Evolutionary conservation across 1,284 basidiomycete species (phyloP).

Genomic region (Pseudozyma sp.): DNA sequence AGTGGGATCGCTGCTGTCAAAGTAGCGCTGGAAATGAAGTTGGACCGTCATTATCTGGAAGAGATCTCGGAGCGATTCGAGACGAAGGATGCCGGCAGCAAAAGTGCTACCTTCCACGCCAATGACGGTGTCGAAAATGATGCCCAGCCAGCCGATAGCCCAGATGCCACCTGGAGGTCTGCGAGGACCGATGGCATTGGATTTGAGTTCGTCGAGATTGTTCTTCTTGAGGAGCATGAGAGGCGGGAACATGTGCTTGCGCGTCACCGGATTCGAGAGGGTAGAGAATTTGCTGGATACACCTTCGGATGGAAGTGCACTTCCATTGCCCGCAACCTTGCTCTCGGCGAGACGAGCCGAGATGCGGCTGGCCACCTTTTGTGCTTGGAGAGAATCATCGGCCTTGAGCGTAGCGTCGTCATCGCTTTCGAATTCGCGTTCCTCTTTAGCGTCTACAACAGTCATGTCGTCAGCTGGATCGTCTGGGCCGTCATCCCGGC

Average conservation of each 20-base stretch:
- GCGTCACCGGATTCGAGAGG: constrained; percentile 37
- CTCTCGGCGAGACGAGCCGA: constrained; percentile 28
- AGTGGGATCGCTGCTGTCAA: constrained; percentile 31
- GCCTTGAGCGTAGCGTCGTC: constrained; percentile 24
- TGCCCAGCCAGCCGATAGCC: constrained; percentile 50
- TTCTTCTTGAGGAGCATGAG: constrained; percentile 59
- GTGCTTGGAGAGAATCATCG: constrained; percentile 23
- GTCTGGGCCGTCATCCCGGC: neutral
- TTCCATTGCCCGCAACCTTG: constrained; percentile 5
- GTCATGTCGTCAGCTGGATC: constrained; percentile 1
- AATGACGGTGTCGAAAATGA: constrained; percentile 60
- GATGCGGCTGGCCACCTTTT: constrained; percentile 46
- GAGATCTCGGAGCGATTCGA: constrained; percentile 58
- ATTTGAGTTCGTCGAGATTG: constrained; percentile 62
- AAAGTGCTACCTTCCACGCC: constrained; percentile 61
- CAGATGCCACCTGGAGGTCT: constrained; percentile 58
- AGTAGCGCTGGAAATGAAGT: constrained; percentile 45
- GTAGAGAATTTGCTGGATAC: constrained; percentile 50
- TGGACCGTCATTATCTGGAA: constrained; percentile 59
- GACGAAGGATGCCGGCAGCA: constrained; percentile 57
- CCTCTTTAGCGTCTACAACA: constrained; percentile 10
- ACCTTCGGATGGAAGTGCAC: constrained; percentile 21
- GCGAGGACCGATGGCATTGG: constrained; percentile 62
- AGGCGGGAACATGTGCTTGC: constrained; percentile 59
- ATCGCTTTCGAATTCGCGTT: constrained; percentile 12